phyloP scores from a whole-genome alignment of 768 basidiomycete genomes.

The Neoboletus magnificus region DNA sequence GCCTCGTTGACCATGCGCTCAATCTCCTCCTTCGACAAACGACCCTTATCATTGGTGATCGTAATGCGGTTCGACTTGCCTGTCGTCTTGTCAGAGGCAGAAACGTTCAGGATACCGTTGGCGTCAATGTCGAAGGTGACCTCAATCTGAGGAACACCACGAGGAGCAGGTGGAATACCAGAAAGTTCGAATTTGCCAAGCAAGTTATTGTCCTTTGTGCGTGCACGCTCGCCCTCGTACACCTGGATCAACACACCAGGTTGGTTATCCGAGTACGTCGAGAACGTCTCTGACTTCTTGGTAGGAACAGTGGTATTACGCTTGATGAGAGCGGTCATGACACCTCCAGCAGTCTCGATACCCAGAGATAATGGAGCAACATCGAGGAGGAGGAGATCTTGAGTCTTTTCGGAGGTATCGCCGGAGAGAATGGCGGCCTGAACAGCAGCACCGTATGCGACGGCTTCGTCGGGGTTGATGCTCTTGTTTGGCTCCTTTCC shows the following conservation, averaged over 20 bases:
- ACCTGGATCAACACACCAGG: constrained; percentile 98
- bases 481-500: constrained; percentile 99
- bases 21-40: constrained; percentile 95
- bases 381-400: constrained; percentile 93
- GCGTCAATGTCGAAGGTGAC: constrained; percentile 98
- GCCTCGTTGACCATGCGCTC: constrained; percentile 97
- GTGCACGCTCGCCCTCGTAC: constrained; percentile 96
- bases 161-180: constrained; percentile 93
- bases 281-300: constrained; percentile 98
- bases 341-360: constrained; percentile 99
- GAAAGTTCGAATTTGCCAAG: constrained; percentile 98
- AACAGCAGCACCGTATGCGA: constrained; percentile 97
- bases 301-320: constrained; percentile 98
- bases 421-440: constrained; percentile 98
- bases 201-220: constrained; percentile 97
- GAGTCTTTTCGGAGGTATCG: constrained; percentile 97
- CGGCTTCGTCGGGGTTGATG: constrained; percentile 99
- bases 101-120: constrained; percentile 94
- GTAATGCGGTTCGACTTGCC: constrained; percentile 94
- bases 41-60: constrained; percentile 96
- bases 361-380: constrained; percentile 87
- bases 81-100: constrained; percentile 93
- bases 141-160: constrained; percentile 96
- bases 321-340: constrained; percentile 98
- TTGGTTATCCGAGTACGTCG: constrained; percentile 98